phyloP scores from a whole-genome alignment of 257 asterid species.

The Fraxinus quadrangulata region DNA sequence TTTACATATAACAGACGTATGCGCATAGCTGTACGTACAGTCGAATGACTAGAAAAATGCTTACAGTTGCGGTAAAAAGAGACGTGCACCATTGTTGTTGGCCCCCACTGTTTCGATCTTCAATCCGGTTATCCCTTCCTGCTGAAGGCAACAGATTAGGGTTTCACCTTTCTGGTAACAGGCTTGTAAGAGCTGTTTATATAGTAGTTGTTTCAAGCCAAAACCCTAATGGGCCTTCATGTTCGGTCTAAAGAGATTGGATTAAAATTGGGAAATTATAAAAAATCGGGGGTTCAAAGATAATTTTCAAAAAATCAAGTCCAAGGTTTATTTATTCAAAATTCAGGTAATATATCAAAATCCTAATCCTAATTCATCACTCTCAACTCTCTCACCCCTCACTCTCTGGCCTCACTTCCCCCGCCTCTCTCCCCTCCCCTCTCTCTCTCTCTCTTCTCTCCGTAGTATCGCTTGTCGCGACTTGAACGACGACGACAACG shows the following conservation, averaged over 20 bases:
- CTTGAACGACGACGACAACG: too few species aligned
- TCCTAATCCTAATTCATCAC: too few species aligned
- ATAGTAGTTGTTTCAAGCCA: slow-evolving; percentile 17
- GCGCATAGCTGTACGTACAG: neutral
- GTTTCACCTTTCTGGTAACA: neutral
- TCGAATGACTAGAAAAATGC: neutral
- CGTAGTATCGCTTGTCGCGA: too few species aligned
- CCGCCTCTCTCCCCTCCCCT: too few species aligned
- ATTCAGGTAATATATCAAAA: too few species aligned
- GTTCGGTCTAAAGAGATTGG: neutral
- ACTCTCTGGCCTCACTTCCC: too few species aligned
- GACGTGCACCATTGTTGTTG: slow-evolving; percentile 46
- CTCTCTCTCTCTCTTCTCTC: too few species aligned
- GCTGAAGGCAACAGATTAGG: slow-evolving; percentile 18
- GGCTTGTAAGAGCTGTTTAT: neutral
- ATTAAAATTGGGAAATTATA: too few species aligned
- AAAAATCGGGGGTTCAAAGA: too few species aligned
- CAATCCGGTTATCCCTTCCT: slow-evolving; percentile 28
- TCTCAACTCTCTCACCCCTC: too few species aligned
- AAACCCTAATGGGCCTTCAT: slow-evolving; percentile 27
- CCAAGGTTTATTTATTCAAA: too few species aligned
- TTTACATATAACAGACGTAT: neutral
- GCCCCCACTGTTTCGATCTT: slow-evolving; percentile 22
- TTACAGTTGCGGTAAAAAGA: slow-evolving; percentile 48
- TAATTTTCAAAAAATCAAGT: too few species aligned